These are phyloP conservation scores for Centaurea solstitialis DNA, from an alignment of 129 eudicot genomes.

Conservation along the genomic window DNA sequence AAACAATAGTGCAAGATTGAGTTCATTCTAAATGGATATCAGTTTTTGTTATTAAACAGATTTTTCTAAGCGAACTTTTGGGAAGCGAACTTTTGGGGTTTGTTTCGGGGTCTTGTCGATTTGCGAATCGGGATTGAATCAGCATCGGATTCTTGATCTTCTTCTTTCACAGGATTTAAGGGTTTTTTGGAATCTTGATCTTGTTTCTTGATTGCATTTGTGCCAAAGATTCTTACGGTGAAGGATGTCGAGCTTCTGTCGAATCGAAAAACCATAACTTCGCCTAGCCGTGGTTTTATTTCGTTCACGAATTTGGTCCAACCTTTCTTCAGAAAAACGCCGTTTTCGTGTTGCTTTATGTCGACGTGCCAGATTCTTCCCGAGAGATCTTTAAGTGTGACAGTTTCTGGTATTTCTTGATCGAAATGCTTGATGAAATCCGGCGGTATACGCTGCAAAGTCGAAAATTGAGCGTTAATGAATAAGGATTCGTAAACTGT, in stretches of 20 bases:
- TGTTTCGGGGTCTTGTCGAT: neutral
- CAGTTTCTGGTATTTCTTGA: slow-evolving; percentile 22
- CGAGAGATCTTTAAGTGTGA: slow-evolving; percentile 23
- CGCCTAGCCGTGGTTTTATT: neutral
- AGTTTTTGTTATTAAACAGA: neutral
- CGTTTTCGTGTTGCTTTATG: slow-evolving; percentile 16
- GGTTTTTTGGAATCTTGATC: slow-evolving; percentile 9
- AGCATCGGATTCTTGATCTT: slow-evolving; percentile 4
- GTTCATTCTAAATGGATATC: neutral
- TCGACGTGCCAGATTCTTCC: slow-evolving; percentile 35
- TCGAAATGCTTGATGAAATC: slow-evolving; percentile 38
- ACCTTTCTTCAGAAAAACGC: slow-evolving; percentile 32
- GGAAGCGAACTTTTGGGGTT: slow-evolving; percentile 2
- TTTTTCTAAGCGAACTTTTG: neutral
- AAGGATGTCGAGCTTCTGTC: slow-evolving; percentile 11
- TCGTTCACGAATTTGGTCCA: slow-evolving; percentile 35
- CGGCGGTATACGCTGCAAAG: slow-evolving; percentile 43
- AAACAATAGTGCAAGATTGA: neutral
- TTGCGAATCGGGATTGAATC: neutral
- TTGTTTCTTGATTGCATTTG: slow-evolving; percentile 3
- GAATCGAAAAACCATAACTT: slow-evolving; percentile 25
- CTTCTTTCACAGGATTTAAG: slow-evolving; percentile 10
- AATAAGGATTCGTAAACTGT: neutral
- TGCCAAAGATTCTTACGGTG: neutral
- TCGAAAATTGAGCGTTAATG: neutral